Evolutionary conservation across 768 basidiomycete genomes (phyloP).

Genomic region (Suillus discolor): DNA sequence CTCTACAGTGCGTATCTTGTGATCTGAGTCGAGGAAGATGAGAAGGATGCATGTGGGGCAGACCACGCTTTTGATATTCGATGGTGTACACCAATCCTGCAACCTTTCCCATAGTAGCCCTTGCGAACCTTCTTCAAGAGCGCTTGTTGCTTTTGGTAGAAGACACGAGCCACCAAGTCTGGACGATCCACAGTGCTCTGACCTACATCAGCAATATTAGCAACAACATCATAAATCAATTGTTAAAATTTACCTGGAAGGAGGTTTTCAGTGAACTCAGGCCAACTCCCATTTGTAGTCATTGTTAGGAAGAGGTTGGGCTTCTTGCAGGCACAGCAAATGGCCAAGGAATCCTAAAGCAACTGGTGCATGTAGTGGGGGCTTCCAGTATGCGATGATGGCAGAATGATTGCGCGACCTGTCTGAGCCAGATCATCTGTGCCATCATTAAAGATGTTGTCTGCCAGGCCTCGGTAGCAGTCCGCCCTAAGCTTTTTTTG

Average conservation of each 20-base stretch:
- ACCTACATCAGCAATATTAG: constrained; percentile 4
- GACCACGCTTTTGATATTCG: constrained; percentile 59
- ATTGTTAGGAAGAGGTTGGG: constrained; percentile 54
- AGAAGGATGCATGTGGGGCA: constrained; percentile 58
- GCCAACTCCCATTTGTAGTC: constrained; percentile 55
- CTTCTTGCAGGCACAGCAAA: constrained; percentile 38
- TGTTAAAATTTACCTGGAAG: constrained; percentile 32
- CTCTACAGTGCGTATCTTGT: constrained; percentile 37
- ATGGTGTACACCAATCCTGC: constrained; percentile 52
- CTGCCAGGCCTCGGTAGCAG: constrained; percentile 34
- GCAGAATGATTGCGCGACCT: constrained; percentile 46
- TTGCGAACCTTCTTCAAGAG: constrained; percentile 39
- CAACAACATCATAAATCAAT: not conserved
- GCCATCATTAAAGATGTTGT: constrained; percentile 29
- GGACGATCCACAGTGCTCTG: constrained; percentile 46
- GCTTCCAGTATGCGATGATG: constrained; percentile 45
- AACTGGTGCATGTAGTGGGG: constrained; percentile 45
- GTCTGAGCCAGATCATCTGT: constrained; percentile 30
- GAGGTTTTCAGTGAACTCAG: constrained; percentile 42
- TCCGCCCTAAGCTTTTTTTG: constrained; percentile 38
- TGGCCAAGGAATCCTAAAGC: constrained; percentile 49
- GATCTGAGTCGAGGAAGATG: constrained; percentile 38
- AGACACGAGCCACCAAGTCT: constrained; percentile 49
- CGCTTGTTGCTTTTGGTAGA: constrained; percentile 42
- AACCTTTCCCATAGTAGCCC: constrained; percentile 42